phyloP scores from a whole-genome alignment of 2,329 filamentous ascomycete genomes.

The Exophiala xenobiotica region DNA sequence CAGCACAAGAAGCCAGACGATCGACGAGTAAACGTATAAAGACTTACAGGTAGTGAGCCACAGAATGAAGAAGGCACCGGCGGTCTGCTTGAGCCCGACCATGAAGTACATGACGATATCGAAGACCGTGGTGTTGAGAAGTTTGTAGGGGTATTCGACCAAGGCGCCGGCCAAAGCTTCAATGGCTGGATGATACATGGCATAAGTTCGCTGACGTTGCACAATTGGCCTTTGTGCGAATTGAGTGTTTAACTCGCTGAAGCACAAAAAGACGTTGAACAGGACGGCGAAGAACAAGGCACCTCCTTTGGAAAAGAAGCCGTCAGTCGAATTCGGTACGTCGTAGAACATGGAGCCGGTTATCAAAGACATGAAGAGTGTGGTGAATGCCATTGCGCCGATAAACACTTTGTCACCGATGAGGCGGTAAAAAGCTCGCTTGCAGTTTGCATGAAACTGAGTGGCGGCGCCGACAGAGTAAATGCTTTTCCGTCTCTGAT shows the following conservation, averaged over 20 bases:
- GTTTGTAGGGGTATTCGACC: constrained; percentile 54
- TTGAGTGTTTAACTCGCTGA: constrained; percentile 69
- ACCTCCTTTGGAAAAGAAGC: constrained; percentile 63
- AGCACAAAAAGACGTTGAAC: constrained; percentile 62
- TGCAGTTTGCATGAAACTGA: too few species aligned
- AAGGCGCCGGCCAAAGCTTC: constrained; percentile 65
- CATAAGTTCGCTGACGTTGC: constrained; percentile 83
- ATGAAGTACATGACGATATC: constrained; percentile 63
- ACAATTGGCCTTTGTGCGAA: constrained; percentile 89
- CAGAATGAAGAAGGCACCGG: constrained; percentile 61
- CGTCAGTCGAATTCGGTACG: constrained; percentile 55
- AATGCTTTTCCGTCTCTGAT: too few species aligned
- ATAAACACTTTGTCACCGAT: too few species aligned
- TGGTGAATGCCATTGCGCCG: too few species aligned
- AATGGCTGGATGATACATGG: constrained; percentile 82
- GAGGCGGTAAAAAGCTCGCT: too few species aligned
- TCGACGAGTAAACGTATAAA: too few species aligned
- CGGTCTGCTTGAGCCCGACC: constrained; percentile 54
- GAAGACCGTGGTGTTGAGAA: constrained; percentile 61
- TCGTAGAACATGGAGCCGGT: constrained; percentile 68
- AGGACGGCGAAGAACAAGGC: constrained; percentile 64
- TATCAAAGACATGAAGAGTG: constrained; percentile 62
- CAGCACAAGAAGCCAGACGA: too few species aligned
- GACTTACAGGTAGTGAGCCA: too few species aligned
- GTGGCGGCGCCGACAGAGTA: too few species aligned